Evolutionary conservation across 2,329 filamentous ascomycete genomes (phyloP).

Genomic region (Colletotrichum cordylinicola): DNA sequence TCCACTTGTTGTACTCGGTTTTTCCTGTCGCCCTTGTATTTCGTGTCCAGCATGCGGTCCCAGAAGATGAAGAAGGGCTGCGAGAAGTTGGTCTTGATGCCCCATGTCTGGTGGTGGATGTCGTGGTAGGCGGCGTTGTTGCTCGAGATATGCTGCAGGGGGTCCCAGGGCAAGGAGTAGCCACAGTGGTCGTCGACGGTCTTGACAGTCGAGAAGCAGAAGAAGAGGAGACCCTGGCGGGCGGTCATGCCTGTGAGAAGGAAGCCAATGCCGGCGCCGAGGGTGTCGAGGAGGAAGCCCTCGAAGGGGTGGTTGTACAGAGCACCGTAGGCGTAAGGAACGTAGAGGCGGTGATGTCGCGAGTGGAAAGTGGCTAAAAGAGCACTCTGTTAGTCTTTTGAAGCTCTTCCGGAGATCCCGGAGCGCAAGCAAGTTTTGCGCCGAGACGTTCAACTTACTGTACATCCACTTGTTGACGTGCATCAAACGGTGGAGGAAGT

Average conservation of each 20-base stretch:
- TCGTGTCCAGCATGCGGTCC: constrained; percentile 83
- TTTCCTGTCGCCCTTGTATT: constrained; percentile 72
- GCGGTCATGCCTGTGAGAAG: constrained; percentile 82
- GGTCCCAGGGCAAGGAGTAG: constrained; percentile 95
- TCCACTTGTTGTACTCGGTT: constrained; percentile 6
- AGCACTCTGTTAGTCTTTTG: neutral
- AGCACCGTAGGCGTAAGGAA: constrained; percentile 95
- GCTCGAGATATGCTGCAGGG: constrained; percentile 86
- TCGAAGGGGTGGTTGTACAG: constrained; percentile 97
- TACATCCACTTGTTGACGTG: constrained; percentile 98
- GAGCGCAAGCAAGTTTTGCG: neutral
- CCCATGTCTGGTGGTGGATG: constrained; percentile 98
- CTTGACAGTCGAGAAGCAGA: constrained; percentile 88
- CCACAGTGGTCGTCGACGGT: constrained; percentile 98
- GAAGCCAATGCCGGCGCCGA: constrained; percentile 85
- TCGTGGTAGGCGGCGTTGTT: constrained; percentile 98
- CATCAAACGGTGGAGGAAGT: constrained; percentile 96
- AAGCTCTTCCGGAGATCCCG: neutral
- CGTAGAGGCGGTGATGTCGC: constrained; percentile 94
- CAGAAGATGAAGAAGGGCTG: constrained; percentile 97
- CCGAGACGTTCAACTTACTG: constrained; percentile 73
- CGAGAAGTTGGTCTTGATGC: constrained; percentile 94
- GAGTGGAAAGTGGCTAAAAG: constrained; percentile 83
- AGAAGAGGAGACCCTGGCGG: constrained; percentile 89
- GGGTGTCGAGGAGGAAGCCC: constrained; percentile 90